Conservation (phyloP, 2,329 filamentous ascomycete species). For the Fusarium dlaminii region DNA sequence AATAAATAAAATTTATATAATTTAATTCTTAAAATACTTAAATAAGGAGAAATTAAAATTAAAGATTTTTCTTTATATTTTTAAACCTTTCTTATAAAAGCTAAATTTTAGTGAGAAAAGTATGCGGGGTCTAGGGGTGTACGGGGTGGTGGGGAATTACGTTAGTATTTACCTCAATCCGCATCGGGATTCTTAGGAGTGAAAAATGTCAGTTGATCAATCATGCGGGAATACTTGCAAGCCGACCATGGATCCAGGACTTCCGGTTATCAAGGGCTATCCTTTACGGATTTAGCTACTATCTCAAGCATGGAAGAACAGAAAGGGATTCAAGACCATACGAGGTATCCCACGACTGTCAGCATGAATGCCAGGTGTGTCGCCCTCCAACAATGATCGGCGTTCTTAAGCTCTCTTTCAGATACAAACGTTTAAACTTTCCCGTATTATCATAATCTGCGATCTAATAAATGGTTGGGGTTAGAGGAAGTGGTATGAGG, state of each 20-base stretch:
- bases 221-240: background rate
- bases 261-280: background rate
- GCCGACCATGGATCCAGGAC: no score
- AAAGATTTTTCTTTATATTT: no score
- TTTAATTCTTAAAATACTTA: no score
- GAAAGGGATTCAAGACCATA: no score
- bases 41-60: no score
- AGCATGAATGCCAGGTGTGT: background rate
- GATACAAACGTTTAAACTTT: background rate
- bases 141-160: no score
- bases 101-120: no score
- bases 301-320: background rate
- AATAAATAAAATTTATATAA: no score
- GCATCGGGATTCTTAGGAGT: background rate
- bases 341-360: fast-evolving
- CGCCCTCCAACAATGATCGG: background rate
- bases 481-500: fast-evolving
- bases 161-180: background rate
- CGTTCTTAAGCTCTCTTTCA: background rate
- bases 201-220: background rate
- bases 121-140: no score
- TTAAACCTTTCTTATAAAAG: no score
- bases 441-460: fast-evolving
- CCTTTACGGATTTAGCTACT: background rate
- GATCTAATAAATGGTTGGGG: fast-evolving